phyloP scores from a whole-genome alignment of 208 protist species.

The Acanthamoeba rhysodes region DNA sequence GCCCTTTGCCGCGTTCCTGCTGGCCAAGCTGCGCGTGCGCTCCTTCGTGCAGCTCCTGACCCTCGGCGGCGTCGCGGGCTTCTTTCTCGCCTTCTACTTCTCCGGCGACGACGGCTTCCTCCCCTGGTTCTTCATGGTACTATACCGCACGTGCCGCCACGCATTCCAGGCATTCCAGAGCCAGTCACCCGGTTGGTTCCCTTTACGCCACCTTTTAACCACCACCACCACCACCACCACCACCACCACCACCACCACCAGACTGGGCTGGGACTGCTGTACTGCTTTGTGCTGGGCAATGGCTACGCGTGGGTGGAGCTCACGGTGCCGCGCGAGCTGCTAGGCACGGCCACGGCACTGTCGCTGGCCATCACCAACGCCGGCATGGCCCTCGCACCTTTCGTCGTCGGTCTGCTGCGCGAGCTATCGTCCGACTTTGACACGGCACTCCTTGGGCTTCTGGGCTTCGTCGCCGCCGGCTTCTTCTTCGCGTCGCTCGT shows the following conservation, averaged over 20 bases:
- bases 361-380: slow-evolving; percentile 33
- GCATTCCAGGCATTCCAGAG: not conserved
- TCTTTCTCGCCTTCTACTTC: not conserved
- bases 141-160: no score
- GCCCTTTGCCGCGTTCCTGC: not conserved
- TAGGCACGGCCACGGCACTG: not conserved
- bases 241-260: no score
- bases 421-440: not conserved
- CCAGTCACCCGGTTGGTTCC: no score
- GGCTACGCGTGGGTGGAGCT: slow-evolving; percentile 39
- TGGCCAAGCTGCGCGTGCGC: slow-evolving; percentile 23
- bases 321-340: not conserved
- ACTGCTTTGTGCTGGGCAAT: slow-evolving; percentile 13
- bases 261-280: not conserved
- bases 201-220: no score
- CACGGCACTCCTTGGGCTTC: not conserved
- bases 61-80: not conserved
- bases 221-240: not conserved
- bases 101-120: slow-evolving; percentile 18
- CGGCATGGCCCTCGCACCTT: not conserved
- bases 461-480: not conserved
- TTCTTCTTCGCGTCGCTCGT: slow-evolving; percentile 33
- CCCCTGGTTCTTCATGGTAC: not conserved
- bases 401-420: slow-evolving; percentile 21
- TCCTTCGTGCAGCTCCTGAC: not conserved